A percentile compares a stretch with the other conserved stretches of the same genome.
phyloP scores from a whole-genome alignment of 331 rosid species.

The Arachis monticola region DNA sequence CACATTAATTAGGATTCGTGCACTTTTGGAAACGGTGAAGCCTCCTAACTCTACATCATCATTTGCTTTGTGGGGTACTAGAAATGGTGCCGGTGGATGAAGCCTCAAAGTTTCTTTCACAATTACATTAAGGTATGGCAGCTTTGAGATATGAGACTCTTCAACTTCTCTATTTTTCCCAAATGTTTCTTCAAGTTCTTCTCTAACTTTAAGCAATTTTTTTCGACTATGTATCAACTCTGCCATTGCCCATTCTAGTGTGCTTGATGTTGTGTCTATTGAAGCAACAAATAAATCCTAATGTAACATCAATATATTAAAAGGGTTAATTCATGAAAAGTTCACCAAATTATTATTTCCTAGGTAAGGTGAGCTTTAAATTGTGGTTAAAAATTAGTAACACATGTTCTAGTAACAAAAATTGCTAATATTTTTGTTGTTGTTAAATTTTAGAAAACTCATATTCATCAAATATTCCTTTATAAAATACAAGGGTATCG shows the following conservation, averaged over 20 bases:
- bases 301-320: not conserved
- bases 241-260: slow-evolving; percentile 20
- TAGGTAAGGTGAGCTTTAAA: too few species aligned
- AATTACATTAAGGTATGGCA: not conserved
- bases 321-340: not conserved
- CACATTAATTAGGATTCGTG: slow-evolving; percentile 3
- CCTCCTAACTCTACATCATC: slow-evolving; percentile 15
- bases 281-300: slow-evolving; percentile 10
- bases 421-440: too few species aligned
- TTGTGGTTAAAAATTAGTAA: too few species aligned
- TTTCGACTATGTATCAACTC: slow-evolving; percentile 3
- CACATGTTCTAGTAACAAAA: too few species aligned
- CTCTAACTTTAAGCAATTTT: not conserved
- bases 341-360: not conserved
- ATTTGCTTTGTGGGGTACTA: slow-evolving; percentile 22
- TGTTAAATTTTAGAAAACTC: too few species aligned
- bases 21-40: slow-evolving; percentile 1
- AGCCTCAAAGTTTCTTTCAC: slow-evolving; percentile 29
- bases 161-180: not conserved
- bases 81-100: slow-evolving; percentile 19
- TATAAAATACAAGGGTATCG: too few species aligned
- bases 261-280: slow-evolving; percentile 21
- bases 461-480: too few species aligned
- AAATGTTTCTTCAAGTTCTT: not conserved
- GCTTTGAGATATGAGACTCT: not conserved